phyloP scores from a whole-genome alignment of 495 filamentous ascomycete species.

The Trichoderma reesei region DNA sequence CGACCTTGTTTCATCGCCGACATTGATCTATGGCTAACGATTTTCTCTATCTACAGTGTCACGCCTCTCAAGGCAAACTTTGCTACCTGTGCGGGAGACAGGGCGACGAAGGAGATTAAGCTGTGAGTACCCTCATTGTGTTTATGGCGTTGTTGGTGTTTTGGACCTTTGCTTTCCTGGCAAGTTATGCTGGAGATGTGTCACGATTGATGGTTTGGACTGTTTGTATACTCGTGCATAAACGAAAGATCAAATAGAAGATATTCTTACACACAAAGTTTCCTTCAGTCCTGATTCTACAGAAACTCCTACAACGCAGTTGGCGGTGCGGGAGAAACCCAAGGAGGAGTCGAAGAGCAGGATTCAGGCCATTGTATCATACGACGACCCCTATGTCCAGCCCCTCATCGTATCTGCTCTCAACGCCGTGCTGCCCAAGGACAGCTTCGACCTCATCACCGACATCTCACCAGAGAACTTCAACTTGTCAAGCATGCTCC shows the following conservation, averaged over 20 bases:
- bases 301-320: not conserved
- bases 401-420: constrained; percentile 69
- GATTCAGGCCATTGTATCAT: constrained; percentile 71
- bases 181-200: not conserved
- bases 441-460: constrained; percentile 20
- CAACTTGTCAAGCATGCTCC: constrained; percentile 23
- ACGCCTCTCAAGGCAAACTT: constrained; percentile 90
- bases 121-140: constrained; percentile 56
- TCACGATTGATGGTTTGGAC: not conserved
- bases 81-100: constrained; percentile 58
- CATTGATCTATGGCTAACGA: not conserved
- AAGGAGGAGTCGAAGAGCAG: constrained; percentile 14
- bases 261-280: constrained; percentile 9
- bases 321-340: not conserved
- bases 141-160: not conserved
- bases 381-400: constrained; percentile 79
- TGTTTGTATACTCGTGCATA: constrained; percentile 2
- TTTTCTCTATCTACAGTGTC: constrained; percentile 44
- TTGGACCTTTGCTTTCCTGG: not conserved
- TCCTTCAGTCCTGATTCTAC: not conserved
- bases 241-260: constrained; percentile 7
- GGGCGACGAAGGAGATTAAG: constrained; percentile 65
- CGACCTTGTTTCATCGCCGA: not conserved
- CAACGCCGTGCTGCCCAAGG: constrained; percentile 45
- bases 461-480: constrained; percentile 14